Evolutionary conservation across 2,329 filamentous ascomycete species (phyloP), one percentile per base, ranked within the genome.

Genomic region (Penicillium sp.): DNA sequence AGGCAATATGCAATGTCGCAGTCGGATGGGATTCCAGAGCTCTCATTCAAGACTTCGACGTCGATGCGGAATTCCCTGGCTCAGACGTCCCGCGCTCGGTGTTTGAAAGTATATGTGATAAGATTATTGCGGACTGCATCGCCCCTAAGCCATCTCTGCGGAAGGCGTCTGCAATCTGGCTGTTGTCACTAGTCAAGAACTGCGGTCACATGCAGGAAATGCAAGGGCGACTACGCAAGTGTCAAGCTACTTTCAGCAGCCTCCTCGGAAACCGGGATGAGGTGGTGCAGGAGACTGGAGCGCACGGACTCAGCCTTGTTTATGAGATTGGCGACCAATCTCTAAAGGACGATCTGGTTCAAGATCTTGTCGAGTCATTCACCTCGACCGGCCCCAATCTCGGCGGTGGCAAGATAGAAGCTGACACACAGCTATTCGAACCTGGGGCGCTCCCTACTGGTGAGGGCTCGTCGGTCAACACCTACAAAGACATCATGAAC

Each of bases 401-500:
- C 50, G 75, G 82, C 46, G 76, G 81, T 12, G 82, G 82, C 12
- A 95, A 89, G 62, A 90, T 99, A 1, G 88, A 89, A 22, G 83
- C 87, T 33, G 89, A 97, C 44, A 99, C 93, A 0, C 88, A 97
- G 67, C 77, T 99, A 0, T 97, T 97, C 59, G 92, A 97, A 51
- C 87, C 88, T 1, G 93, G 93, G 5, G 88, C 89, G 2, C 72
- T 97, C 11, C 91, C 91, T 0, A 97, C 91, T 0, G 89, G 91
- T 3, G 89, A 95, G 56, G 90, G 90, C 7, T 89, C 80, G 58
- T 90, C 90, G 0, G 82, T 97, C 47, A 96, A 89, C 0, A 97
- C 92, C 0, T 99, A 99, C 75, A 95, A 95, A 66, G 93, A 99
- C 64, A 97, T 99, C 58, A 88, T 99, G 69, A 93, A 80, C 59